Base-by-base conservation (phyloP, 441 rosid genomes). In the Flueggea neowawraea region DNA sequence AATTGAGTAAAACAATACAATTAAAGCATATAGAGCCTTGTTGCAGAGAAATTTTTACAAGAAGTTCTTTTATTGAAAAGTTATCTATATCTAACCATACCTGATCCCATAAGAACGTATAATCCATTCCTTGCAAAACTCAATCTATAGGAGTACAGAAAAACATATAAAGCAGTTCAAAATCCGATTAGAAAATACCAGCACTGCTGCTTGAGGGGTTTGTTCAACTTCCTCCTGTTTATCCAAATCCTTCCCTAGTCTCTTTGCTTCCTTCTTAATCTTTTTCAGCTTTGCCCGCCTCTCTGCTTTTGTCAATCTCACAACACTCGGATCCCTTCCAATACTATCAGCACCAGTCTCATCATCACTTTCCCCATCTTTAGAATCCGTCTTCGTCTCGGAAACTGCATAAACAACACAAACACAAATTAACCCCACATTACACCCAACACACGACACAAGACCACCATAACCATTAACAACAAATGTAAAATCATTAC, bases 251-350 rank as follows among this genome's bases (percentile, higher is more conserved):
- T 79, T 89, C 55, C 73, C 90, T 50, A 75, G 86, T 73, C 75
- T 82, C 75, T 82, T 95, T 14, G 92, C 87, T 62, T 89, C 97
- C 63, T 74, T 94, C 81, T 77, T 91, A 45, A 61, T 63, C 73
- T 82, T 91, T 73, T 95, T 95, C 39, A 85, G 70, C 82, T 86
- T 91, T 1, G 79, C 89, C 72, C 96, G 86, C 86, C 84, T 81
- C 68, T 91, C 90, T 28, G 94, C 79, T 79, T 89, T 91, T 22
- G 82, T 87, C 70, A 81, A 70, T 78, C 48, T 79, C 58, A 78
- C 56, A 13, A 80, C 22, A 57, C 77, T 58, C 8, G 60, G 74
- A 58, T 51, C 48, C 44, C 52, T 32, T 31, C 60, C 57, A 63
- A 62, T 64, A 39, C 10, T 75, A 33, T 15, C 73, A 31, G 33